These are phyloP conservation scores for Cytospora piceae DNA, from an alignment of 2,329 filamentous ascomycete genomes.

Conservation along the genomic window DNA sequence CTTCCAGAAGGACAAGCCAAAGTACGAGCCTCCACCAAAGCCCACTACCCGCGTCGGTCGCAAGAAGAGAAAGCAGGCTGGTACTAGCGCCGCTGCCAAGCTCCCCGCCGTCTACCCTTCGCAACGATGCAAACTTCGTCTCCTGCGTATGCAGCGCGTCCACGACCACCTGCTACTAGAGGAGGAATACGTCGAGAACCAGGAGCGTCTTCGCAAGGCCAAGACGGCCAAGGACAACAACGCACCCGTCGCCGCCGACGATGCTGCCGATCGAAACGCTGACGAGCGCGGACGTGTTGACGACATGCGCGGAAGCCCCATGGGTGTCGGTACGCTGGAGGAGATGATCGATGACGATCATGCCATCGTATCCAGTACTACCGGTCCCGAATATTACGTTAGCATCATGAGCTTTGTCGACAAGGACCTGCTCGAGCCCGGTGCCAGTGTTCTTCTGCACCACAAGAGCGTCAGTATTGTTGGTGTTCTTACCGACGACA, in stretches of 20 bases:
- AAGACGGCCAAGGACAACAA: conserved; percentile 77
- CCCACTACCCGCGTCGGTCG: conserved; percentile 95
- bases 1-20: conserved; percentile 94
- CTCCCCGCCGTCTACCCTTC: conserved; percentile 93
- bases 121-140: conserved; percentile 94
- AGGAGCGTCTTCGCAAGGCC: conserved; percentile 91
- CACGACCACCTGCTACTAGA: conserved; percentile 96
- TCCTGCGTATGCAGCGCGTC: conserved; percentile 97
- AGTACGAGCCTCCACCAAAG: conserved; percentile 97
- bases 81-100: conserved; percentile 92
- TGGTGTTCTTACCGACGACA: conserved; percentile 93
- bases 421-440: conserved; percentile 96
- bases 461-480: conserved; percentile 99
- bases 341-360: conserved; percentile 99
- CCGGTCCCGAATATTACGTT: conserved; percentile 97
- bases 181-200: conserved; percentile 99
- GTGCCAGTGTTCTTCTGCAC: conserved; percentile 91
- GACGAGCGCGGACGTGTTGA: conserved; percentile 95
- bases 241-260: conserved; percentile 68
- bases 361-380: conserved; percentile 96
- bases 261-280: conserved; percentile 82
- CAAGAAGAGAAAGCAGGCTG: conserved; percentile 96
- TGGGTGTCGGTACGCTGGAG: conserved; percentile 96
- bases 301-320: conserved; percentile 97
- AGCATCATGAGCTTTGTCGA: conserved; percentile 99